Conservation (phyloP, 805 yeast species). For the Metschnikowia borealis region DNA sequence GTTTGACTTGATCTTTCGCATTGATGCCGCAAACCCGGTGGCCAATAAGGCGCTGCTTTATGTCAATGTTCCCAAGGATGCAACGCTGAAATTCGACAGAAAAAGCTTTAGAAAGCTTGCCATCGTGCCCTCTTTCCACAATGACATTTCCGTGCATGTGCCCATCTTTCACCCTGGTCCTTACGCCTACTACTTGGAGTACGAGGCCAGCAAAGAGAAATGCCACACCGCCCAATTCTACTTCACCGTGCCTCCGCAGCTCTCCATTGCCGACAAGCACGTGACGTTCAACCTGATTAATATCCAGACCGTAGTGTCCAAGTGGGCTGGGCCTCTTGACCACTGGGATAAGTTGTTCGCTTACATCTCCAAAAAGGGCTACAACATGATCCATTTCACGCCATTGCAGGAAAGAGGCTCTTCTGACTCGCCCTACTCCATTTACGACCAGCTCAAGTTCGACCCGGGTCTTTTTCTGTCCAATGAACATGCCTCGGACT, state of each 20-base stretch:
- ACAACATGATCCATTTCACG: slow-evolving; percentile 94
- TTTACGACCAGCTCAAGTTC: slow-evolving; percentile 76
- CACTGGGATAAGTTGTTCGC: slow-evolving; percentile 68
- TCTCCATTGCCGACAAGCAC: slow-evolving; percentile 51
- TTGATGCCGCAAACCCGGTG: slow-evolving; percentile 74
- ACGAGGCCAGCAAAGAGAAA: slow-evolving; percentile 31
- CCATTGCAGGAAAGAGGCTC: slow-evolving; percentile 88
- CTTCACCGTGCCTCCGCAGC: slow-evolving; percentile 77
- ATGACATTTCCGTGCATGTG: slow-evolving; percentile 59
- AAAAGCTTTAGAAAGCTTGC: slow-evolving; percentile 48
- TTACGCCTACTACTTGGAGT: slow-evolving; percentile 68
- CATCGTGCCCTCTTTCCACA: slow-evolving; percentile 55
- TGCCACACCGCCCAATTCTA: slow-evolving; percentile 55
- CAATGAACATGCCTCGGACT: slow-evolving; percentile 47
- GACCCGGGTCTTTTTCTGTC: slow-evolving; percentile 62
- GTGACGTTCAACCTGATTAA: slow-evolving; percentile 75
- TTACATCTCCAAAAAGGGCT: slow-evolving; percentile 67
- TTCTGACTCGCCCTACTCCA: slow-evolving; percentile 90
- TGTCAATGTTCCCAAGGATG: slow-evolving; percentile 63
- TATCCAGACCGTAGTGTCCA: slow-evolving; percentile 81
- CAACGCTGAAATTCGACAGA: slow-evolving; percentile 48
- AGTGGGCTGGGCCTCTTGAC: slow-evolving; percentile 75
- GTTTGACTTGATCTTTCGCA: slow-evolving; percentile 52
- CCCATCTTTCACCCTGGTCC: slow-evolving; percentile 73
- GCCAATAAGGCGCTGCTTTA: slow-evolving; percentile 67